These are phyloP conservation scores for Candida broadrunensis DNA, from an alignment of 805 yeast species.

Conservation along the genomic window DNA sequence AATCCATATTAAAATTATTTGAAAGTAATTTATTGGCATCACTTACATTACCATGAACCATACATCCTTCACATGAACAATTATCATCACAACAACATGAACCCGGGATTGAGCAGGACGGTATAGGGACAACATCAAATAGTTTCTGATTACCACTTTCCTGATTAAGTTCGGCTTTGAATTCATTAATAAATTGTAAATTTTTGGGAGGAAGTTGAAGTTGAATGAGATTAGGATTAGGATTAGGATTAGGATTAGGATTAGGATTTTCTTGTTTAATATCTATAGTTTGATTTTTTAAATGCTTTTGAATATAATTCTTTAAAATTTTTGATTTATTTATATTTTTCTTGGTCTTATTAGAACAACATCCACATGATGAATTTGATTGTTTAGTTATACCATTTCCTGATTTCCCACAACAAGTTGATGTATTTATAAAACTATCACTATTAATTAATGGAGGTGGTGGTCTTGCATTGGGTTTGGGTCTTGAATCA, in stretches of 20 bases:
- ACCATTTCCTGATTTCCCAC: slow-evolving; percentile 19
- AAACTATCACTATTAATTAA: slow-evolving; percentile 29
- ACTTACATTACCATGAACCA: slow-evolving; percentile 25
- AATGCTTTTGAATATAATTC: slow-evolving; percentile 24
- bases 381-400: slow-evolving; percentile 6
- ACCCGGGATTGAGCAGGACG: slow-evolving; percentile 34
- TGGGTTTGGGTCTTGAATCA: slow-evolving; percentile 5
- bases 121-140: slow-evolving; percentile 23
- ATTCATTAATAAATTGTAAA: neutral
- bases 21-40: slow-evolving; percentile 5
- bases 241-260: too few relatives aligned
- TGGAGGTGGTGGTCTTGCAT: slow-evolving; percentile 19
- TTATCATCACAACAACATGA: slow-evolving; percentile 35
- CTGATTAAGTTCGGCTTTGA: neutral
- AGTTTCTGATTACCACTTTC: neutral
- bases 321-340: slow-evolving; percentile 34
- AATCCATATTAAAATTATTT: slow-evolving; percentile 6
- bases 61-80: slow-evolving; percentile 37
- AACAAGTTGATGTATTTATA: slow-evolving; percentile 31
- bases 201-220: neutral
- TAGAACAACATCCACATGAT: slow-evolving; percentile 28
- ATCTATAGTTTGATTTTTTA: slow-evolving; percentile 11
- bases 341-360: slow-evolving; percentile 23
- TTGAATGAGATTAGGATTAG: too few relatives aligned
- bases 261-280: neutral